Evolutionary conservation across 1,139 yeast genomes (phyloP).

Genomic region (Waltiozyma sp.): DNA sequence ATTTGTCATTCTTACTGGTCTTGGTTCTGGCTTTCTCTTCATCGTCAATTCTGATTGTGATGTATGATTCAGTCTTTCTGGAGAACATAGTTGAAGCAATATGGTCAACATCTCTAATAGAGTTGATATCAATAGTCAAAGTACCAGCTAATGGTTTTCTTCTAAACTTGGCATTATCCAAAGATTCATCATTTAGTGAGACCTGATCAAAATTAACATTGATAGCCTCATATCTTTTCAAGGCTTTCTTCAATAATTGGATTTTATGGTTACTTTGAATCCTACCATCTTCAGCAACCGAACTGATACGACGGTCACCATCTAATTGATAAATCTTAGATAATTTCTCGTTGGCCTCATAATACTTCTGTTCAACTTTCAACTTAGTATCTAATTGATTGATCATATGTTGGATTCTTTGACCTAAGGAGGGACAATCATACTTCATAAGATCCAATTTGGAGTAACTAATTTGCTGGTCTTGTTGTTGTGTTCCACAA

Average conservation of each 20-base stretch:
- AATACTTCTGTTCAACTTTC: conserved; percentile 87
- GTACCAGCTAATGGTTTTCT: conserved; percentile 80
- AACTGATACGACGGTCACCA: conserved; percentile 77
- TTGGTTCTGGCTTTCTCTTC: conserved; percentile 69
- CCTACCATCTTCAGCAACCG: conserved; percentile 83
- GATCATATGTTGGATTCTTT: conserved; percentile 87
- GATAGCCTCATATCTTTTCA: conserved; percentile 83
- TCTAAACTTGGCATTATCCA: conserved; percentile 58
- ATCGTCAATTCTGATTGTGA: conserved; percentile 77
- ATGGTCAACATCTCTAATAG: conserved; percentile 86
- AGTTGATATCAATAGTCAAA: conserved; percentile 56
- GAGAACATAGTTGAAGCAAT: conserved; percentile 72
- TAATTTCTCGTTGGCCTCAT: conserved; percentile 84
- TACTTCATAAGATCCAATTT: conserved; percentile 77
- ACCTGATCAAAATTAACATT: conserved; percentile 44
- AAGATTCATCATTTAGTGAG: conserved; percentile 49
- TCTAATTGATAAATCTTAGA: conserved; percentile 78
- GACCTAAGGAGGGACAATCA: conserved; percentile 94
- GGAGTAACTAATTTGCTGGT: conserved; percentile 24
- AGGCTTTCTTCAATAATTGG: conserved; percentile 69
- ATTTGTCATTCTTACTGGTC: conserved; percentile 64
- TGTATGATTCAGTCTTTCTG: conserved; percentile 70
- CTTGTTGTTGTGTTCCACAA: background rate
- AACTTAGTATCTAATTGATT: conserved; percentile 89
- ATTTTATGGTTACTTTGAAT: conserved; percentile 79